Evolutionary conservation across 2,329 filamentous ascomycete species (phyloP).

Genomic region (Didymella pinodella): DNA sequence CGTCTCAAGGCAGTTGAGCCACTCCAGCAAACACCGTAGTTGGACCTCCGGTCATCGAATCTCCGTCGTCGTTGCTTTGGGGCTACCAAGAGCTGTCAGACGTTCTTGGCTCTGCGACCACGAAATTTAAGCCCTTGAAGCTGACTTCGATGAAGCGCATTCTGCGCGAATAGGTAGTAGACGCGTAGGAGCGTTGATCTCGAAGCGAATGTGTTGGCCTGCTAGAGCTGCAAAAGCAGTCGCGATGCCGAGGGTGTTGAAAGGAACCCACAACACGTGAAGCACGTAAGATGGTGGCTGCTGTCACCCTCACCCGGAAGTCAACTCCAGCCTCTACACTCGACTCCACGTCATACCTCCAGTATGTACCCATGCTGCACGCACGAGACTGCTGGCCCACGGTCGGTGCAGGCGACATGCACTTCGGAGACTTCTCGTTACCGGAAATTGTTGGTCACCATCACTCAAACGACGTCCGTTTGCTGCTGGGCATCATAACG

Average conservation of each 20-base stretch:
- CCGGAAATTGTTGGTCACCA: constrained; percentile 12
- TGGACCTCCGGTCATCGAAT: constrained; percentile 9
- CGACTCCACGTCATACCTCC: not conserved
- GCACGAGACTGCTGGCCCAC: not conserved
- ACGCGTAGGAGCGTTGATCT: not conserved
- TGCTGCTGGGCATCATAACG: constrained; percentile 4
- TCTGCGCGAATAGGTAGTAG: not conserved
- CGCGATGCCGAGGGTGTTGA: not conserved
- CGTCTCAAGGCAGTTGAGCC: constrained; percentile 18
- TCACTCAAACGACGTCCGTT: constrained; percentile 2
- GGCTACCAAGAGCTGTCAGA: constrained; percentile 7
- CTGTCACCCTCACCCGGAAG: not conserved
- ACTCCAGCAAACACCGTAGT: constrained; percentile 14
- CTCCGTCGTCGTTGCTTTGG: constrained; percentile 11
- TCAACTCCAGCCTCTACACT: not conserved
- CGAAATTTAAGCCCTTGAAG: not conserved
- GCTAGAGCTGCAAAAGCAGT: not conserved
- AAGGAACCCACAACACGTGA: not conserved
- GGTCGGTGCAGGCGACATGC: not conserved
- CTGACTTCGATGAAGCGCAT: not conserved
- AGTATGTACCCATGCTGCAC: not conserved
- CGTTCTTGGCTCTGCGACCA: constrained; percentile 9
- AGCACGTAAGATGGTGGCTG: constrained; percentile 3
- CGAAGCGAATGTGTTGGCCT: not conserved
- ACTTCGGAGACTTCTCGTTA: not conserved